Conservation (phyloP, 306 rosid genomes). For the Notholithocarpus densiflorus region DNA sequence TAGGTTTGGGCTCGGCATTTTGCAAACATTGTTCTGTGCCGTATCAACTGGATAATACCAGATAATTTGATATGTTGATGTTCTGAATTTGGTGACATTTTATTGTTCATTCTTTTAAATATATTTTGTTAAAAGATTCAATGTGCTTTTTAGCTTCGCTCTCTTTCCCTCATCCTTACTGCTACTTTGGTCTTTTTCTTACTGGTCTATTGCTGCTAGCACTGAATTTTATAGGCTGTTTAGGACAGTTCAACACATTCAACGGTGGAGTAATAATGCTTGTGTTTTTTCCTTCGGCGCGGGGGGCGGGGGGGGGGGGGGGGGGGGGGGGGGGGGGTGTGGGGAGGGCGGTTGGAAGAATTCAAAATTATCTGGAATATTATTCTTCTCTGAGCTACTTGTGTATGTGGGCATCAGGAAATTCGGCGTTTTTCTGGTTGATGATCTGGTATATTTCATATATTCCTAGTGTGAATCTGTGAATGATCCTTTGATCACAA, state of each 20-base stretch:
- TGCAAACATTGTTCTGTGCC: slow-evolving; percentile 26
- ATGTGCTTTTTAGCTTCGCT: neutral
- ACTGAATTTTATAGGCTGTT: neutral
- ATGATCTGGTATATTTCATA: no score
- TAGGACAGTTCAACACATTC: neutral
- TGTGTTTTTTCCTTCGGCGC: neutral
- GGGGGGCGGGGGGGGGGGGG: no score
- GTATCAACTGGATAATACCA: slow-evolving; percentile 8
- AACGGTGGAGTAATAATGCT: neutral
- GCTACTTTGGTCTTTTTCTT: neutral
- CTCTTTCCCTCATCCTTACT: neutral
- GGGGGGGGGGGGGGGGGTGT: neutral
- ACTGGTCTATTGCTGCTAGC: neutral
- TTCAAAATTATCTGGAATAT: neutral
- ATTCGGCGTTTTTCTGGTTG: no score
- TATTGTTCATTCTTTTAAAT: neutral
- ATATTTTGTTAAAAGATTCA: neutral
- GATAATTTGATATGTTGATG: neutral
- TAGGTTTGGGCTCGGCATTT: slow-evolving; percentile 19
- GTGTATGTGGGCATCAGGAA: no score
- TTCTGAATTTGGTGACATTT: neutral
- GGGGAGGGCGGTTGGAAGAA: neutral
- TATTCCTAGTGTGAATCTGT: no score
- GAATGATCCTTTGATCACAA: no score
- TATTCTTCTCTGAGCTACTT: neutral